Base-by-base conservation (phyloP, 129 eudicot species). In the Flaveria brownii region DNA sequence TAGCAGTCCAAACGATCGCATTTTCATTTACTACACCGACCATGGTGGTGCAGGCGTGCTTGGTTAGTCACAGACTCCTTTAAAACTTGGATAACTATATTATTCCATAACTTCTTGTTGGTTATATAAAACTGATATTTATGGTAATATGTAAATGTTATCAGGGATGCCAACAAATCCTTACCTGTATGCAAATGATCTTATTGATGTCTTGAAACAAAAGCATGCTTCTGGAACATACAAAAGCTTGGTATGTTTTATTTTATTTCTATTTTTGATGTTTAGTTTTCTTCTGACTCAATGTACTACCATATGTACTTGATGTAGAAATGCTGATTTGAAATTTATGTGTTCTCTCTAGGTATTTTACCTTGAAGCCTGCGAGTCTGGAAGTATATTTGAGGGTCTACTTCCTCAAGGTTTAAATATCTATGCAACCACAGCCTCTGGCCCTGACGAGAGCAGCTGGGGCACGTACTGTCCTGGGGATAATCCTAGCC, bases 31-130 rank as follows among this genome's bases (percentile, higher is more conserved):
- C 83, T 94, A 91, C 61, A 74, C 93, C 3, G 98, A 91, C 55
- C 98, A 94, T 73, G 98, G 98, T 51, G 97, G 98, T 45, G 96
- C 98, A 30, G 98, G 98, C 47, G 92, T 94, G 12, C 98, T 91
- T 63, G 96, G 98, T 94, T 73, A 84, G 88, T 82, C 4, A 18
- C 56, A 78, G 2, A 18, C 47, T 57, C 0, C 0, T 25, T 9
- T 23, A 25, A 66, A 50, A 16, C 5, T 55, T 9, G 4, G 16
- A 77, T 9, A 36, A 36, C 41, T 36, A 36, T 36, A 36, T 36
- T 5, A 5, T 4, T 36, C 41, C 41, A 4, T 36, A 5, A 36
- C 41, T 36, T 36, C 41, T 36, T 36, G 41, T 5, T 36, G 41
- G 7, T 5, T 51, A 20, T 5, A 9, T 52, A 43, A n/a, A 25